Percentiles rank a stretch among this genome's conserved stretches.
These are phyloP conservation scores for Evernia prunastri DNA, from an alignment of 495 filamentous ascomycete genomes.

Conservation along the genomic window DNA sequence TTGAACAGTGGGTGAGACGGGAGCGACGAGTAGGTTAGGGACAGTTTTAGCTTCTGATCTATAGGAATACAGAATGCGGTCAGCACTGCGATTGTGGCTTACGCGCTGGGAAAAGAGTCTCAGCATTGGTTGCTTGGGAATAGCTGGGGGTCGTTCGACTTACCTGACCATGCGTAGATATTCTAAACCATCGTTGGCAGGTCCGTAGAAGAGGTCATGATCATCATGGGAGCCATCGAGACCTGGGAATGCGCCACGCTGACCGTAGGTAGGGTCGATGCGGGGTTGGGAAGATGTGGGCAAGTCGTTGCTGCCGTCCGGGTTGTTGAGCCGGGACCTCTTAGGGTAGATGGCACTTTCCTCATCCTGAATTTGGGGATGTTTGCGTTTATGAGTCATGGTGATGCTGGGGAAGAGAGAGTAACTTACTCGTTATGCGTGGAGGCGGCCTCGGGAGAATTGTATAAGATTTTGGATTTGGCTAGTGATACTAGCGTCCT, in stretches of 20 bases:
- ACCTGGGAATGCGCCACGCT: constrained; percentile 70
- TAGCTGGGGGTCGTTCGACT: constrained; percentile 27
- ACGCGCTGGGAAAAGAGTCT: constrained; percentile 9
- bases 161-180: constrained; percentile 81
- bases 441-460: no score
- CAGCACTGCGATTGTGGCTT: constrained; percentile 21
- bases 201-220: constrained; percentile 44
- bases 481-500: no score
- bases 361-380: not conserved
- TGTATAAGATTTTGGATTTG: no score
- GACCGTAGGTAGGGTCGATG: constrained; percentile 63
- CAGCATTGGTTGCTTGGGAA: constrained; percentile 6
- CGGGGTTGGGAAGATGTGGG: constrained; percentile 32
- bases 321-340: constrained; percentile 9
- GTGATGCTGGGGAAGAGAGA: not conserved
- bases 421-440: no score
- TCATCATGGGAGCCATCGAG: constrained; percentile 50
- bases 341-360: not conserved
- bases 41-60: constrained; percentile 68
- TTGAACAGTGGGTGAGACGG: constrained; percentile 41
- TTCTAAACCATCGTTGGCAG: constrained; percentile 56
- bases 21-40: constrained; percentile 58
- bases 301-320: constrained; percentile 8
- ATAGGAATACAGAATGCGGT: constrained; percentile 35
- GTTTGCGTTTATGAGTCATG: constrained; percentile 22